Percentiles rank a stretch among this genome's conserved stretches.
These are phyloP conservation scores for Microsporum ferrugineum DNA, from an alignment of 2,329 filamentous ascomycete genomes.

Conservation along the genomic window DNA sequence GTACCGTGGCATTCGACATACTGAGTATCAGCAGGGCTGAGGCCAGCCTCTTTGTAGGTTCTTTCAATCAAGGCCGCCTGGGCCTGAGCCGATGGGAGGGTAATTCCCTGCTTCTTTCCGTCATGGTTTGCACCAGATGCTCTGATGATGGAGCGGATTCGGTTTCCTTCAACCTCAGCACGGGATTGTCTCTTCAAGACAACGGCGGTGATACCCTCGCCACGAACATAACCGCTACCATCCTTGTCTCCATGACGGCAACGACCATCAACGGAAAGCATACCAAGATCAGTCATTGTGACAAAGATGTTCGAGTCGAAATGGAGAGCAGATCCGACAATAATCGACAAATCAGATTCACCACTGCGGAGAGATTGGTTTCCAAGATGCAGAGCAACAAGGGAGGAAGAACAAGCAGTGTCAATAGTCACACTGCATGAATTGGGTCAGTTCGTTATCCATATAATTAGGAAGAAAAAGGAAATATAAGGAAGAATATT, in stretches of 20 bases:
- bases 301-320: constrained; percentile 14
- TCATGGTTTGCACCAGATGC: constrained; percentile 16
- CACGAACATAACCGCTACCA: constrained; percentile 73
- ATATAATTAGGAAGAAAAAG: not conserved
- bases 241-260: constrained; percentile 72
- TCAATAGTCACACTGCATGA: constrained; percentile 17
- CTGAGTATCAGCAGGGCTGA: constrained; percentile 20
- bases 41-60: constrained; percentile 18
- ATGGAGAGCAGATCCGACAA: constrained; percentile 10
- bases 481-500: not conserved
- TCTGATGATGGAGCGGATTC: constrained; percentile 35
- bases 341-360: constrained; percentile 12
- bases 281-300: constrained; percentile 9
- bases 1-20: constrained; percentile 35
- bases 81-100: constrained; percentile 26
- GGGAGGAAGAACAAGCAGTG: constrained; percentile 21
- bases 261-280: constrained; percentile 37
- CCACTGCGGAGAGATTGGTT: constrained; percentile 17
- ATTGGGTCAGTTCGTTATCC: not conserved
- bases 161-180: constrained; percentile 47
- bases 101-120: constrained; percentile 28
- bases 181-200: constrained; percentile 70
- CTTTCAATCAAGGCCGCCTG: constrained; percentile 25
- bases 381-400: constrained; percentile 19
- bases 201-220: constrained; percentile 62